phyloP scores from a whole-genome alignment of 2,329 filamentous ascomycete species.

The Calonectria pseudoturangicola region DNA sequence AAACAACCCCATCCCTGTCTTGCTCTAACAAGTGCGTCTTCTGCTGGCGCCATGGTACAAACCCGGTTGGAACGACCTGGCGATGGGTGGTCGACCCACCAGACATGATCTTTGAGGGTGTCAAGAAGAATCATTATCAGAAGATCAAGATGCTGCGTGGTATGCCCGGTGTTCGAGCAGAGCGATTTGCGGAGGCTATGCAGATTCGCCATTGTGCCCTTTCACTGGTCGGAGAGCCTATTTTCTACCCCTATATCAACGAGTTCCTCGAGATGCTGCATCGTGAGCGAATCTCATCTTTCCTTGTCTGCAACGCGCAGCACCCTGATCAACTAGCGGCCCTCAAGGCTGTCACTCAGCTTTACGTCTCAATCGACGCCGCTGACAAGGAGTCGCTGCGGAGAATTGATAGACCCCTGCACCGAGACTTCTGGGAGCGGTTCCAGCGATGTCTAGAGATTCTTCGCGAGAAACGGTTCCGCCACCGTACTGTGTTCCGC shows the following conservation, averaged over 20 bases:
- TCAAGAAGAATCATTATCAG: constrained; percentile 94
- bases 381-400: constrained; percentile 91
- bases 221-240: constrained; percentile 95
- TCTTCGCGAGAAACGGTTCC: constrained; percentile 85
- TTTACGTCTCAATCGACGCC: constrained; percentile 97
- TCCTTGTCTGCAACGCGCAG: constrained; percentile 97
- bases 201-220: constrained; percentile 94
- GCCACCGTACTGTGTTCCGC: constrained; percentile 94
- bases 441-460: constrained; percentile 95
- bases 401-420: constrained; percentile 92
- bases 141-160: constrained; percentile 99
- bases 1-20: constrained; percentile 94
- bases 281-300: constrained; percentile 90
- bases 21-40: constrained; percentile 99
- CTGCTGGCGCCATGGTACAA: constrained; percentile 98
- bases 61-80: constrained; percentile 97
- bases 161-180: constrained; percentile 92
- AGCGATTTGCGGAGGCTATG: constrained; percentile 95
- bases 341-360: constrained; percentile 90
- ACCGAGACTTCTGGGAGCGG: constrained; percentile 98
- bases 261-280: constrained; percentile 91
- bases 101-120: constrained; percentile 90
- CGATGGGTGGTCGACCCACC: constrained; percentile 96
- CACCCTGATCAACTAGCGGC: constrained; percentile 92
- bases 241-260: constrained; percentile 99